phyloP scores from a whole-genome alignment of 108 stramenopile genomes.

The Skeletonema costatum region DNA sequence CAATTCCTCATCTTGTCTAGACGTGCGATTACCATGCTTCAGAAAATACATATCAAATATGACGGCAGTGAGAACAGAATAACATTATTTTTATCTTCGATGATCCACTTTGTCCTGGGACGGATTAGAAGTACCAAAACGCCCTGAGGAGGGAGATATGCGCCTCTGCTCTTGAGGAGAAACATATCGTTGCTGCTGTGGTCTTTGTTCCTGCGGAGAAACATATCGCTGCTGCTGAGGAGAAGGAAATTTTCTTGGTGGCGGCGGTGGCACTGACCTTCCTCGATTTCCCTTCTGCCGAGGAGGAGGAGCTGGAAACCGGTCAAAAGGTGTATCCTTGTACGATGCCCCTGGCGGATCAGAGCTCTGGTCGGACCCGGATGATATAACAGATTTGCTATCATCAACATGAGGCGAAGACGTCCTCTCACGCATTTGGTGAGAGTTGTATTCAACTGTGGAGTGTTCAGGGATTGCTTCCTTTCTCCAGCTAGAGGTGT shows the following conservation, averaged over 20 bases:
- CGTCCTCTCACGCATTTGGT: not conserved
- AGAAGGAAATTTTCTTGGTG: slow-evolving; percentile 7
- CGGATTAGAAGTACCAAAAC: not conserved
- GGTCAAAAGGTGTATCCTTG: not conserved
- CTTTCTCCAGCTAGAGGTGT: slow-evolving; percentile 8
- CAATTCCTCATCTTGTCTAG: too few species aligned
- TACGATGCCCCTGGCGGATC: slow-evolving; percentile 52
- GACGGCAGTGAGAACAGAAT: not conserved
- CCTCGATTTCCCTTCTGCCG: slow-evolving; percentile 2
- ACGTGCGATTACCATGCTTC: too few species aligned
- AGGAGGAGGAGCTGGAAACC: slow-evolving; percentile 7
- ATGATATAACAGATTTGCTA: slow-evolving; percentile 25
- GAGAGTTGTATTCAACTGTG: slow-evolving; percentile 14
- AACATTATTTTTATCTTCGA: not conserved
- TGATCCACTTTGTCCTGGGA: not conserved
- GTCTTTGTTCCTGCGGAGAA: slow-evolving; percentile 9
- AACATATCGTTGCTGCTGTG: slow-evolving; percentile 7
- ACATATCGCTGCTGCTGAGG: slow-evolving; percentile 10
- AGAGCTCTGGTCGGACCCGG: slow-evolving; percentile 31
- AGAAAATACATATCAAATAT: too few species aligned
- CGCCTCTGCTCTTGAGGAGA: slow-evolving; percentile 10
- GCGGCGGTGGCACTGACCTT: slow-evolving; percentile 19
- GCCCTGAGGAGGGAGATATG: slow-evolving; percentile 1
- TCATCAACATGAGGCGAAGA: slow-evolving; percentile 13
- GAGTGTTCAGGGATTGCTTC: slow-evolving; percentile 16